Evolutionary conservation across 805 yeast genomes (phyloP), one percentile per base, ranked within the genome.

Genomic region (Wickerhamomyces bisporus): DNA sequence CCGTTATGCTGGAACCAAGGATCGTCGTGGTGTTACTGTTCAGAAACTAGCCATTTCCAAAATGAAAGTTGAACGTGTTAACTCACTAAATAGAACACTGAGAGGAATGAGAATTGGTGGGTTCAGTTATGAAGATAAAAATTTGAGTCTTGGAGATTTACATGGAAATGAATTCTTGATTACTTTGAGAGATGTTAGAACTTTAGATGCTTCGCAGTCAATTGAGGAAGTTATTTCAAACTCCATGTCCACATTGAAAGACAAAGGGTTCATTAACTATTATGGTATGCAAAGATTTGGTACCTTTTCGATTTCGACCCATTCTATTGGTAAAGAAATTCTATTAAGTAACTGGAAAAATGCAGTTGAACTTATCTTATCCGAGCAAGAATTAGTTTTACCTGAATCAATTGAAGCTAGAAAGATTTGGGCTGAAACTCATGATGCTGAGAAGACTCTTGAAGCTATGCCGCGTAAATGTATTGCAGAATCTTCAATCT

Each of bases 231-330:
- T 70, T 4, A 65, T 87, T 14, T 57, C 60, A 12, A 57, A 65
- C 9, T 72, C 87, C 19, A 68, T 89, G 47, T 55, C 66, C 5
- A 72, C 86, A 0, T 65, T 91, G 36, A 65, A 67, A 35, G 67
- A 66, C 2, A 67, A 72, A 21, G 99, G 99, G 0, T 93, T 86
- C 53, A 82, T 93, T 46, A 93, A 93, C 60, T 93, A 93, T 57
- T 93, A 75, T 58, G 99, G 99, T n/a, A 82, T 93, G 89, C 99
- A 93, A 66, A 70, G 99, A 55, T 93, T 93, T 59, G 99, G 99
- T 21, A 89, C 98, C 0, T 91, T 87, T 55, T 85, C 96, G 11
- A 71, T 88, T 21, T 86, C 98, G 3, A 89, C 98, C 0, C 97
- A 93, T 60, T 74, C 71, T 23, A 70, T 89, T 38, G 99, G 99